Conservation (phyloP, 441 rosid genomes). For the Bruguiera hainesii region DNA sequence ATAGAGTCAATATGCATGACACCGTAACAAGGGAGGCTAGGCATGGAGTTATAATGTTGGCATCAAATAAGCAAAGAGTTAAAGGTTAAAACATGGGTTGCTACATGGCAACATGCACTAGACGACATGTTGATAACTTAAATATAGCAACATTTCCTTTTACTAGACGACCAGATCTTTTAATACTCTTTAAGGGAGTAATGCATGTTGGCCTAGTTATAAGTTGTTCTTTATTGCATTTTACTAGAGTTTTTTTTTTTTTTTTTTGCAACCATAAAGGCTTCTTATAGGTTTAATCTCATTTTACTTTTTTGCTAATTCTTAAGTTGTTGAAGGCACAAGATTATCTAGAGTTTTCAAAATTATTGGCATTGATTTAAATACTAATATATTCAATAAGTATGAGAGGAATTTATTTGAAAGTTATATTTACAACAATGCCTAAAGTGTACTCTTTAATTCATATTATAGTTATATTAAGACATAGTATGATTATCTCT, state of each 20-base stretch:
- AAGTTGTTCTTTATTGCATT: neutral
- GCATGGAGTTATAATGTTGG: too few relatives aligned
- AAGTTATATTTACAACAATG: neutral
- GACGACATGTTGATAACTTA: too few relatives aligned
- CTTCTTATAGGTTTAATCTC: neutral
- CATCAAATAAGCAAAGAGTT: too few relatives aligned
- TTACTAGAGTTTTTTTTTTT: too few relatives aligned
- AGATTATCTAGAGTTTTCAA: constrained; percentile 66
- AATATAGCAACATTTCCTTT: too few relatives aligned
- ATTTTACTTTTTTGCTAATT: neutral
- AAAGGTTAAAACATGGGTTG: too few relatives aligned
- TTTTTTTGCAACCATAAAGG: neutral
- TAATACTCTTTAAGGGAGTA: too few relatives aligned
- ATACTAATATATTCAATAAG: constrained; percentile 47
- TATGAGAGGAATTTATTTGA: constrained; percentile 31
- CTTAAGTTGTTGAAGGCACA: constrained; percentile 43
- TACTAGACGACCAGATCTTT: too few relatives aligned
- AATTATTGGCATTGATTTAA: constrained; percentile 79
- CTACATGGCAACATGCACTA: too few relatives aligned
- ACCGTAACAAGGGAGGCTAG: too few relatives aligned
- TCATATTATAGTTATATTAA: neutral
- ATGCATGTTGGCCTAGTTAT: neutral
- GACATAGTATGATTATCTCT: neutral
- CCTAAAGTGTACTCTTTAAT: neutral
- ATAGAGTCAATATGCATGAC: too few relatives aligned